Percentiles rank a stretch among this genome's conserved stretches.
Evolutionary conservation across 768 basidiomycete species (phyloP).

Genomic region (Hygrocybe coccinea): DNA sequence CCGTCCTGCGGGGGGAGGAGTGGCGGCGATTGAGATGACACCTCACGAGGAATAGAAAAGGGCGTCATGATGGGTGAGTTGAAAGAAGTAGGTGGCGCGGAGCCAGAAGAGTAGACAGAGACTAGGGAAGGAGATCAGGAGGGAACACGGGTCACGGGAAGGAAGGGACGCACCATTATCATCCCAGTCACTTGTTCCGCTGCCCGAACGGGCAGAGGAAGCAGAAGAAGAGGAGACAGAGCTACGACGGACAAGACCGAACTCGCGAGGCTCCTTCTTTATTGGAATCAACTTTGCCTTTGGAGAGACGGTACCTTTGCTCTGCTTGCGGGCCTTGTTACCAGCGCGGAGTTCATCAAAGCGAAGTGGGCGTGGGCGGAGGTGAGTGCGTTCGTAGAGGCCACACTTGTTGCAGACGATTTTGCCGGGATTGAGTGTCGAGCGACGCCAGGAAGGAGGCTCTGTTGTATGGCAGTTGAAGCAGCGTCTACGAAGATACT

Average conservation of each 20-base stretch:
- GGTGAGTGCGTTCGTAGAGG: constrained; percentile 83
- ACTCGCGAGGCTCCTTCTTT: constrained; percentile 63
- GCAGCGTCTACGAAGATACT: constrained; percentile 82
- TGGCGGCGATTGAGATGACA: constrained; percentile 40
- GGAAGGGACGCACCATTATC: constrained; percentile 55
- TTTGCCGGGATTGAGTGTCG: constrained; percentile 84
- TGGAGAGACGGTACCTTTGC: constrained; percentile 34
- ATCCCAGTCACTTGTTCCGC: constrained; percentile 75
- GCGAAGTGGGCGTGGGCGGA: constrained; percentile 75
- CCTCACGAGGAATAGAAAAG: constrained; percentile 57
- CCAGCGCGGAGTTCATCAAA: constrained; percentile 86
- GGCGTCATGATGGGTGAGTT: constrained; percentile 58
- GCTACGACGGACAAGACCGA: constrained; percentile 48
- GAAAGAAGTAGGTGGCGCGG: constrained; percentile 59
- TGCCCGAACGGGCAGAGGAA: constrained; percentile 50
- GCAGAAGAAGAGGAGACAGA: constrained; percentile 61
- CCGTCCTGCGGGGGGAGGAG: constrained; percentile 34
- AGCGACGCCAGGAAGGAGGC: constrained; percentile 83
- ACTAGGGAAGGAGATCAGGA: constrained; percentile 29
- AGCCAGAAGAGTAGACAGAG: constrained; percentile 55
- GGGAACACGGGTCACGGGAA: constrained; percentile 11
- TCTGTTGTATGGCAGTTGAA: constrained; percentile 92
- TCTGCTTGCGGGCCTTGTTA: constrained; percentile 71
- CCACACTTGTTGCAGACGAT: constrained; percentile 95
- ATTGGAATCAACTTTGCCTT: constrained; percentile 36